Percentiles rank a stretch among this genome's conserved stretches.
Conservation (phyloP, 148 eudicot species). For the Fallopia convolvulus region DNA sequence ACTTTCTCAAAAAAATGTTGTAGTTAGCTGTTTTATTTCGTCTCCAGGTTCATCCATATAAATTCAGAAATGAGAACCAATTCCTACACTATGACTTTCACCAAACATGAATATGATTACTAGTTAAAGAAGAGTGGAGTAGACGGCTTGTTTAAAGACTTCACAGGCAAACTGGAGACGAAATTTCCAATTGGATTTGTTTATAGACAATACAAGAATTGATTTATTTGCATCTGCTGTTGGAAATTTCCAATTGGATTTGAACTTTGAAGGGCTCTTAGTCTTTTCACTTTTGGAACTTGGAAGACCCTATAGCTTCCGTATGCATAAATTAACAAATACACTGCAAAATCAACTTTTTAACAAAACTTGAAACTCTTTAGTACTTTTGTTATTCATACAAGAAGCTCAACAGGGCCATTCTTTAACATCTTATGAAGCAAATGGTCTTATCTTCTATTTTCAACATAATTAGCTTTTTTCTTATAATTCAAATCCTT, state of each 20-base stretch:
- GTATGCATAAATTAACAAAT: neutral
- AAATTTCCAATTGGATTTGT: no score
- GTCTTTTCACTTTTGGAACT: neutral
- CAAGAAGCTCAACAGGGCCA: no score
- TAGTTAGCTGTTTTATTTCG: neutral
- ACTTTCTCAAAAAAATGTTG: neutral
- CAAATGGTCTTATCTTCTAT: neutral
- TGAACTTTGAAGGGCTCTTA: neutral
- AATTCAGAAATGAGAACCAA: slow-evolving; percentile 67
- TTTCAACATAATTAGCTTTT: neutral
- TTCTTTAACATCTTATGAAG: no score
- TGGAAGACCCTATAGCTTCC: neutral
- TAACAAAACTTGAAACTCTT: no score
- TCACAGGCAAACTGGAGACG: slow-evolving; percentile 50
- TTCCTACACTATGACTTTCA: slow-evolving; percentile 66
- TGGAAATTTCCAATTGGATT: neutral
- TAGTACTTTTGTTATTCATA: no score
- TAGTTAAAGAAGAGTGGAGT: slow-evolving; percentile 79
- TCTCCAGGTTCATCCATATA: slow-evolving; percentile 91
- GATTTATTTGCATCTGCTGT: neutral
- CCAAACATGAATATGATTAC: slow-evolving; percentile 58
- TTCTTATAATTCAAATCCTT: no score
- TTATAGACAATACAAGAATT: neutral
- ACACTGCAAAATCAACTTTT: neutral
- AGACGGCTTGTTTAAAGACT: slow-evolving; percentile 90